Evolutionary conservation across 306 rosid species (phyloP), one percentile per base, ranked within the genome.

Genomic region (Lagenaria siceraria): DNA sequence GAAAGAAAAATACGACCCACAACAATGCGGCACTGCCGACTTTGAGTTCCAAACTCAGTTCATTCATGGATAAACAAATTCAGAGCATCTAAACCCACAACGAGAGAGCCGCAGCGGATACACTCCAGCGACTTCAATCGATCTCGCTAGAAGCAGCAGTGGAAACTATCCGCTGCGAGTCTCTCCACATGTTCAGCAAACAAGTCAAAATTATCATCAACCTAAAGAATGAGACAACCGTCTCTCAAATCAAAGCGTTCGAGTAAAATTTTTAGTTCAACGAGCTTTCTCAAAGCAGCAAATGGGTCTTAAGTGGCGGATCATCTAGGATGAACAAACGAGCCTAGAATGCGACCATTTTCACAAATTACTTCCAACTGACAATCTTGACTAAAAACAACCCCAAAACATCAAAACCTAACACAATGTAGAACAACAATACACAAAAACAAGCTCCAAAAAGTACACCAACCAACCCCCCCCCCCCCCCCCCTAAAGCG

Each of bases 381-480:
- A 19, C 21, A 29, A 10, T 8, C 1, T 4, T 10, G 15, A 42
- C 0, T 10, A 17, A 1, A 48, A 46, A 48, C 2, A 13, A 14
- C 38, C 27, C 24, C 76, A 71, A 71, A 48, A 8, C 1, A 51
- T 19, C 15, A 73, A 49, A 10, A 53, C 43, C 77, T 3, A 31
- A 73, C 40, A 17, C 40, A 73, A 31, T 49, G 46, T 19, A 18
- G 43, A 7, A 11, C 63, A 61, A 72, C 19, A 46, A 74, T 48
- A 79, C 65, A 77, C 59, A 79, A 24, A 46, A 75, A 64, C 42
- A 18, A 49, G 29, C 62, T 17, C 27, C 22, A 51, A 73, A 48
- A 42, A 69, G 75, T 27, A 52, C 40, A 6, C 19, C 55, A 65
- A 82, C 79, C n/a, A n/a, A n/a, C n/a, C n/a, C n/a, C n/a, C n/a